These are phyloP conservation scores for Pseudomonodictys pantanalensis DNA, from an alignment of 495 filamentous ascomycete species.

Conservation along the genomic window DNA sequence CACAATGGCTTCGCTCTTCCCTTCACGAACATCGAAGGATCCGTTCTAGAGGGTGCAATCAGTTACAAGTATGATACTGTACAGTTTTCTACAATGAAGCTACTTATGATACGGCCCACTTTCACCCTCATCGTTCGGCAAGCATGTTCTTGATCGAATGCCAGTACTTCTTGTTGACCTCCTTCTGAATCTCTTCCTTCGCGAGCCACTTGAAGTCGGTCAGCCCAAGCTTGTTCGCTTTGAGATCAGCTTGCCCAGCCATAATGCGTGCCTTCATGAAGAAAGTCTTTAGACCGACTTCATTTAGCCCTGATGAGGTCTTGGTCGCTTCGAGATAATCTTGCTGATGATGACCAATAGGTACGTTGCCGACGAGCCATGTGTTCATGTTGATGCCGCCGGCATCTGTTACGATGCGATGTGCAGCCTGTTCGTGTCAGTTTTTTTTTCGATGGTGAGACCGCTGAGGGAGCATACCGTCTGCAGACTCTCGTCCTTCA, in stretches of 20 bases:
- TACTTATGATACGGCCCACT: not conserved
- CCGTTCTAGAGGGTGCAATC: no score
- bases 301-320: slow-evolving; percentile 39
- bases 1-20: no score
- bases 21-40: no score
- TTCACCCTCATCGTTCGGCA: slow-evolving; percentile 56
- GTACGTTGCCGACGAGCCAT: slow-evolving; percentile 90
- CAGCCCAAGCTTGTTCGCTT: slow-evolving; percentile 65
- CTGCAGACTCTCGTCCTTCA: slow-evolving; percentile 73
- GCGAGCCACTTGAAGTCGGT: slow-evolving; percentile 89
- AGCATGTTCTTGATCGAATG: slow-evolving; percentile 75
- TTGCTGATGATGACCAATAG: slow-evolving; percentile 72
- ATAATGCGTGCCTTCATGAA: slow-evolving; percentile 95
- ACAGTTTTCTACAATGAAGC: slow-evolving; percentile 7
- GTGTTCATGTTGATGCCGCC: slow-evolving; percentile 97
- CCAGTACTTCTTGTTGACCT: slow-evolving; percentile 64
- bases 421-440: slow-evolving; percentile 62
- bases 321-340: slow-evolving; percentile 44
- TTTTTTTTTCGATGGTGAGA: not conserved
- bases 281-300: slow-evolving; percentile 74
- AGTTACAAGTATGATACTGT: no score
- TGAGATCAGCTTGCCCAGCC: slow-evolving; percentile 87
- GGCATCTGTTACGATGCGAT: slow-evolving; percentile 68
- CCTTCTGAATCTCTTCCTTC: slow-evolving; percentile 75
- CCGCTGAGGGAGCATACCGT: slow-evolving; percentile 56